Percentiles rank a stretch among this genome's conserved stretches.
Evolutionary conservation across 768 basidiomycete species (phyloP).

Genomic region (Pulveroboletus sp.): DNA sequence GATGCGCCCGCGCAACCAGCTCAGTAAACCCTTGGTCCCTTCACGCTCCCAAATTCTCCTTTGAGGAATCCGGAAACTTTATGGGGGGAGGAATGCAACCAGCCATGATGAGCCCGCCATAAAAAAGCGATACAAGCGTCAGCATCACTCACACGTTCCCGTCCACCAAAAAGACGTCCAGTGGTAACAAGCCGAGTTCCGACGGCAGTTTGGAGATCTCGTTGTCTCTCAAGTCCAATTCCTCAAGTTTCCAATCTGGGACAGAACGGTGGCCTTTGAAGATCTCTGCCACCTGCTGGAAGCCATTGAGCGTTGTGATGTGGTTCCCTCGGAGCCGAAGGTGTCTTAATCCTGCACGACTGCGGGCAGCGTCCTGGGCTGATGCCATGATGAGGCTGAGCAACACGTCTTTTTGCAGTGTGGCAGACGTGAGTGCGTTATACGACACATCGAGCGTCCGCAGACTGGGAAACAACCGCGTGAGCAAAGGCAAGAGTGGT

Average conservation of each 20-base stretch:
- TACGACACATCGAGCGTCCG: slow-evolving; percentile 71
- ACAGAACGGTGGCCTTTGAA: slow-evolving; percentile 64
- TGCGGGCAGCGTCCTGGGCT: slow-evolving; percentile 11
- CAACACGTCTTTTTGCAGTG: slow-evolving; percentile 46
- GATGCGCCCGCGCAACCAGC: slow-evolving; percentile 72
- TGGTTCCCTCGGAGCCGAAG: slow-evolving; percentile 67
- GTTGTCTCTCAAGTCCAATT: slow-evolving; percentile 79
- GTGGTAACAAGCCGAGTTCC: slow-evolving; percentile 66
- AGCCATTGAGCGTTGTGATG: slow-evolving; percentile 56
- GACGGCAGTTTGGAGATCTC: slow-evolving; percentile 66
- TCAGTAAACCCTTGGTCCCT: slow-evolving; percentile 75
- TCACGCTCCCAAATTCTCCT: slow-evolving; percentile 83
- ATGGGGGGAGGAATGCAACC: background rate
- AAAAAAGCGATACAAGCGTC: background rate
- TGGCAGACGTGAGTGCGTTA: slow-evolving; percentile 56
- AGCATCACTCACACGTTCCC: slow-evolving; percentile 64
- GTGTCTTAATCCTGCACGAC: slow-evolving; percentile 55
- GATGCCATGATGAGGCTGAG: slow-evolving; percentile 48
- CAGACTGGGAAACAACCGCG: slow-evolving; percentile 66
- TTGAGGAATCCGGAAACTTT: slow-evolving; percentile 76
- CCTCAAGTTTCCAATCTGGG: slow-evolving; percentile 71
- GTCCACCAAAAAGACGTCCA: slow-evolving; percentile 81
- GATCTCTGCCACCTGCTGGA: slow-evolving; percentile 53
- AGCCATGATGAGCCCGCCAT: background rate
- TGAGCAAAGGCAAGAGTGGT: slow-evolving; percentile 53